A percentile compares a stretch with the other conserved stretches of the same genome.
Evolutionary conservation across 1,284 basidiomycete genomes (phyloP).

Genomic region (Salmacisia buchloeana): DNA sequence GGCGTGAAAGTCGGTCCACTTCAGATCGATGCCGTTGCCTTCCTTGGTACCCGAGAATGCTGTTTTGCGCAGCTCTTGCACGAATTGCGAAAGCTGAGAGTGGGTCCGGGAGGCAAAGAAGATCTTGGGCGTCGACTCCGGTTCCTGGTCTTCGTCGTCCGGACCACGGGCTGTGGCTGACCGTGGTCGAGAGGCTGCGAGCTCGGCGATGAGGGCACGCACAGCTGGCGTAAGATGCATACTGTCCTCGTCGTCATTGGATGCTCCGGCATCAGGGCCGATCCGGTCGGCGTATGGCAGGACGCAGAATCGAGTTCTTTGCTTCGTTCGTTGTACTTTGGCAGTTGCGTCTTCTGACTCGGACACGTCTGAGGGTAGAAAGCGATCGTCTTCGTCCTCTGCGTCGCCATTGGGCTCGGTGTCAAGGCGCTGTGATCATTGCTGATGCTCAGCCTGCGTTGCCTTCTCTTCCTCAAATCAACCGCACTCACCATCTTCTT

Average conservation of each 20-base stretch:
- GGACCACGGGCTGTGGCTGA: not conserved
- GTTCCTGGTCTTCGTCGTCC: constrained; percentile 33
- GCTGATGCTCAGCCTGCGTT: not conserved
- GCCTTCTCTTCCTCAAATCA: not conserved
- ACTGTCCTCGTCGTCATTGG: constrained; percentile 53
- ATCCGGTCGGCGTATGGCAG: constrained; percentile 13
- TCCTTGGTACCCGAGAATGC: constrained; percentile 48
- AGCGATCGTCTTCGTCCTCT: constrained; percentile 53
- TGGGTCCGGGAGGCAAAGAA: constrained; percentile 93
- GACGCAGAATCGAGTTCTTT: constrained; percentile 43
- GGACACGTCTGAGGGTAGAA: constrained; percentile 24
- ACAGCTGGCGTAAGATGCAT: constrained; percentile 67
- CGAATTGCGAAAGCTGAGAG: constrained; percentile 84
- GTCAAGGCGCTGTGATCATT: constrained; percentile 11
- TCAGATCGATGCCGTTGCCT: not conserved
- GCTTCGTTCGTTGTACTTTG: not conserved
- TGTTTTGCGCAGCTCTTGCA: constrained; percentile 76
- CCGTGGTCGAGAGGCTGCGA: constrained; percentile 33
- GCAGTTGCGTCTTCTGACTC: constrained; percentile 54
- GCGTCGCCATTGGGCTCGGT: constrained; percentile 56
- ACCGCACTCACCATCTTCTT: constrained; percentile 7
- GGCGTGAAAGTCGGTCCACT: constrained; percentile 9
- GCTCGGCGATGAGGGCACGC: constrained; percentile 66
- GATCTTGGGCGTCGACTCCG: constrained; percentile 56
- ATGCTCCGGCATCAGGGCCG: constrained; percentile 3